phyloP scores from a whole-genome alignment of 345 rosid genomes.

The Citrus inodora region DNA sequence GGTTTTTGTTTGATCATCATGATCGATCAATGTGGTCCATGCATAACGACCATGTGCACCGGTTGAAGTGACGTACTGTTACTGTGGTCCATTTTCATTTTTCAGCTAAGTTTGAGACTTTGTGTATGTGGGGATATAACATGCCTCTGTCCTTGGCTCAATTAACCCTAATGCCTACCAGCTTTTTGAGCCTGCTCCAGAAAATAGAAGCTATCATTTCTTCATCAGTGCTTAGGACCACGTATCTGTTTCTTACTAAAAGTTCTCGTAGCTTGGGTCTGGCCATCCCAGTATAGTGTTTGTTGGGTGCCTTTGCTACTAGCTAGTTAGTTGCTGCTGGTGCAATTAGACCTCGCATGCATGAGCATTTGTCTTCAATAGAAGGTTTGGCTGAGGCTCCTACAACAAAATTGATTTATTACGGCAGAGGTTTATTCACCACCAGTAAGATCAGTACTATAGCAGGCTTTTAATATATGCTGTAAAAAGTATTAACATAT shows the following conservation, averaged over 20 bases:
- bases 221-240: not conserved
- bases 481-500: no score
- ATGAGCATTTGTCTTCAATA: not conserved
- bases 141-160: not conserved
- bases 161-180: not conserved
- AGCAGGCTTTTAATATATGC: no score
- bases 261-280: not conserved
- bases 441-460: no score
- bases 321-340: not conserved
- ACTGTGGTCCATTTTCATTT: not conserved
- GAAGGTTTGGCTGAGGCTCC: no score
- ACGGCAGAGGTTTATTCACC: no score
- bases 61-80: not conserved
- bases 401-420: no score
- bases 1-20: not conserved
- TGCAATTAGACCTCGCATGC: not conserved
- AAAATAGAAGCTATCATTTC: not conserved
- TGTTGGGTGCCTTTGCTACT: not conserved
- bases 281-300: not conserved
- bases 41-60: not conserved
- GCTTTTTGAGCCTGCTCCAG: not conserved
- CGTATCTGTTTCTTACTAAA: not conserved
- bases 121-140: not conserved
- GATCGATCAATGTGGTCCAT: constrained; percentile 1
- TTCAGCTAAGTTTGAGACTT: not conserved